Conservation (phyloP, 129 eudicot genomes). For the Mikania micrantha region DNA sequence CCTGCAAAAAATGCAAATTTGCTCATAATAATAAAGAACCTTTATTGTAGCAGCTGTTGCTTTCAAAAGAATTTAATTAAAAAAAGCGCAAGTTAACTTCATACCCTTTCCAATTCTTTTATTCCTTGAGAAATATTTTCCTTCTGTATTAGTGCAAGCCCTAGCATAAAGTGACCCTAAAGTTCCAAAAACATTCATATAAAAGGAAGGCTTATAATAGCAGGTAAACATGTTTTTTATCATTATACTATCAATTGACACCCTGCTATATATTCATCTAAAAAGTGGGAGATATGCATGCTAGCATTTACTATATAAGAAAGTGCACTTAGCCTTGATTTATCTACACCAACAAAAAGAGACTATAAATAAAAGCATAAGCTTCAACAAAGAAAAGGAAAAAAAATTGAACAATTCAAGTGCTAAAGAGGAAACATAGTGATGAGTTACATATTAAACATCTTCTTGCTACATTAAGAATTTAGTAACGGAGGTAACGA, state of each 20-base stretch:
- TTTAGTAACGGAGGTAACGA: not conserved
- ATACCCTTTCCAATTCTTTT: slow-evolving; percentile 66
- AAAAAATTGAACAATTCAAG: not conserved
- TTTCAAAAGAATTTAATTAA: not conserved
- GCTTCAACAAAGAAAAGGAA: not conserved
- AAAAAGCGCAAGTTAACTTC: not conserved
- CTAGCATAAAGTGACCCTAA: slow-evolving; percentile 93
- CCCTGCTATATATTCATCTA: not conserved
- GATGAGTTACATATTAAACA: not conserved
- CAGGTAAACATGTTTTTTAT: not conserved
- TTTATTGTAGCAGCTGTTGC: not conserved
- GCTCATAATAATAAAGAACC: not conserved
- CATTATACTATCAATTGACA: not conserved
- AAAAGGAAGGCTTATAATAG: not conserved
- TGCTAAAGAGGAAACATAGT: slow-evolving; percentile 6
- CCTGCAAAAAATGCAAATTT: slow-evolving; percentile 30
- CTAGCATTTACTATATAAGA: not conserved
- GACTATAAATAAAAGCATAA: not conserved
- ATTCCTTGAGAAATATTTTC: slow-evolving; percentile 59
- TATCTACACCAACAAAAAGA: not conserved
- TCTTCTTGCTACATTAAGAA: not conserved
- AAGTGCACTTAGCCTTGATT: not conserved
- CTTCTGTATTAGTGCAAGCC: slow-evolving; percentile 67
- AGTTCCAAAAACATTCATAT: slow-evolving; percentile 10
- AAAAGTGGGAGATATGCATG: not conserved